These are phyloP conservation scores for Eucalyptus decipiens DNA, from an alignment of 345 rosid species.

Conservation along the genomic window DNA sequence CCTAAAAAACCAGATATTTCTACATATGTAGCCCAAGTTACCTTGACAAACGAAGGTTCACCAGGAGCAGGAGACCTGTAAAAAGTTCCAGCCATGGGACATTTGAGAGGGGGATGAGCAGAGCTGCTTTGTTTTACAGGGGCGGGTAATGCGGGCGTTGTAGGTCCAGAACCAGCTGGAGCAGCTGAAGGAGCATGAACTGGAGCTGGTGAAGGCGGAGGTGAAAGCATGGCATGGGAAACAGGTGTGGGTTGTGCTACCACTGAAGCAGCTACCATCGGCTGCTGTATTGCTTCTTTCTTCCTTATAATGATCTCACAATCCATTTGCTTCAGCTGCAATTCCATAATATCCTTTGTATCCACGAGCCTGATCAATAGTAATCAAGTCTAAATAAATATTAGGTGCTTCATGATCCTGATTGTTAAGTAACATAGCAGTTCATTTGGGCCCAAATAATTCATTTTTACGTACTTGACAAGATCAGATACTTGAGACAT, in stretches of 20 bases:
- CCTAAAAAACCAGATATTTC: not conserved
- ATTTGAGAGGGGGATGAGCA: slow-evolving; percentile 56
- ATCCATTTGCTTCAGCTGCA: slow-evolving; percentile 75
- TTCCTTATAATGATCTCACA: slow-evolving; percentile 78
- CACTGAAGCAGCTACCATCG: slow-evolving; percentile 18
- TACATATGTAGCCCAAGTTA: not conserved
- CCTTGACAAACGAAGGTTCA: slow-evolving; percentile 93
- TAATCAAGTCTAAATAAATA: not conserved
- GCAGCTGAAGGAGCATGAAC: slow-evolving; percentile 14
- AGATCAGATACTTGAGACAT: slow-evolving; percentile 81
- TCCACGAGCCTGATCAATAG: slow-evolving; percentile 69
- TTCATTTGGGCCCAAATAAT: not conserved
- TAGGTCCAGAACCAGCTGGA: slow-evolving; percentile 15
- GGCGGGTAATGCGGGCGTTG: slow-evolving; percentile 22
- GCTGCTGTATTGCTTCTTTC: slow-evolving; percentile 72
- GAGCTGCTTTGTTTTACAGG: slow-evolving; percentile 28
- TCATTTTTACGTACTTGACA: slow-evolving; percentile 52
- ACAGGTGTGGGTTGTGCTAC: slow-evolving; percentile 8
- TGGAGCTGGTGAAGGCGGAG: slow-evolving; percentile 18
- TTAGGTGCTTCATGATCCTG: not conserved
- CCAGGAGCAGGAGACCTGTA: slow-evolving; percentile 82
- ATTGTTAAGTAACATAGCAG: not conserved
- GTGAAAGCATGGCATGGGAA: slow-evolving; percentile 26
- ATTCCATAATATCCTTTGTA: slow-evolving; percentile 76
- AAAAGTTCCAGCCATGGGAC: slow-evolving; percentile 99